Conservation (phyloP, 768 basidiomycete species). For the Pisolithus microcarpus region DNA sequence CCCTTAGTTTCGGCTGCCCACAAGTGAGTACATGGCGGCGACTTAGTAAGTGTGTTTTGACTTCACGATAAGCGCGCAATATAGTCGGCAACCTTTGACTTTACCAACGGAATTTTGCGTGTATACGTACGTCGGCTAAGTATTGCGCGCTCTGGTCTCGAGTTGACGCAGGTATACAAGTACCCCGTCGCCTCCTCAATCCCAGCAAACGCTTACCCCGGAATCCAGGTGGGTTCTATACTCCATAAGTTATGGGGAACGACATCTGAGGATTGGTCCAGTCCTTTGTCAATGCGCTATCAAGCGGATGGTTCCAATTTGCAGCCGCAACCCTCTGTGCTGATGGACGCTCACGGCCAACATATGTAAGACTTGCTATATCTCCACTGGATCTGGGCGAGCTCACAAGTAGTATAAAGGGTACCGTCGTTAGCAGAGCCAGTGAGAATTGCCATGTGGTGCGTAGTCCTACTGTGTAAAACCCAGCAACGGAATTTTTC, state of each 20-base stretch:
- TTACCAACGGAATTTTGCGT: conserved; percentile 21
- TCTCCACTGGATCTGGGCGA: neutral
- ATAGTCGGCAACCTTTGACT: conserved; percentile 5
- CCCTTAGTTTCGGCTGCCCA: conserved; percentile 6
- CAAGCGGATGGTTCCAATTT: neutral
- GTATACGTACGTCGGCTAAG: conserved; percentile 13
- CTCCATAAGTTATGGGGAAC: too few species aligned
- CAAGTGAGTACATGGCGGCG: conserved; percentile 12
- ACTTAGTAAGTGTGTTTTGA: neutral
- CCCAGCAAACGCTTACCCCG: conserved; percentile 23
- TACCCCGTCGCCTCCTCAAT: conserved; percentile 13
- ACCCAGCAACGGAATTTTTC: neutral
- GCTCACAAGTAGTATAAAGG: neutral
- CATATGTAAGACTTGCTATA: neutral
- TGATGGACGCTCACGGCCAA: neutral
- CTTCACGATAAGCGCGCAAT: conserved; percentile 2
- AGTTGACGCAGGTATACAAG: conserved; percentile 4
- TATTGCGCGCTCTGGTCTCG: neutral
- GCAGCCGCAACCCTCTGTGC: neutral
- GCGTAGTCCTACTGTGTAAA: neutral
- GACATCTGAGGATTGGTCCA: neutral
- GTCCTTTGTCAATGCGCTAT: neutral
- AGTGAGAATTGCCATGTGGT: neutral
- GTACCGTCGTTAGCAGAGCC: neutral
- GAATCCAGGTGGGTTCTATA: conserved; percentile 22